Base-by-base conservation (phyloP, 1,284 basidiomycete genomes). In the Abortiporus biennis region DNA sequence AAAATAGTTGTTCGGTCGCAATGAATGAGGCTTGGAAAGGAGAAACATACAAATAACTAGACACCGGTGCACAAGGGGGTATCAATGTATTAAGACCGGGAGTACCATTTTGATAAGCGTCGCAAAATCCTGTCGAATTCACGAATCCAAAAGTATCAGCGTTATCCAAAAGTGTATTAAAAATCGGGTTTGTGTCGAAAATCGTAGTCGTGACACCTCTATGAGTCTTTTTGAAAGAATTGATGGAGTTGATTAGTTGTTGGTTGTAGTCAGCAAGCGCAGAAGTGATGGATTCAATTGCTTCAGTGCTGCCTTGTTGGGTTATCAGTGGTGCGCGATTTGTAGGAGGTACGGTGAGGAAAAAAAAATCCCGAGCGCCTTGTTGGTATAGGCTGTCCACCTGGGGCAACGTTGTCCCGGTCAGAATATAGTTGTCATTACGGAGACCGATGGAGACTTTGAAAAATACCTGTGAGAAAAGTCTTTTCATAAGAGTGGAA, bases 291-390 rank as follows among this genome's bases (percentile, higher is more conserved):
- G 57, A 56, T 0, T 59, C 44, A 19, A 64, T 64, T 11, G 61
- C 59, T 1, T 53, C 45, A 1, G 57, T 42, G n/a, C n/a, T n/a
- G 4, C 78, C 78, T 64, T 78, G 74, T 48, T 67, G 63, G 20
- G 78, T 45, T 44, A 71, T 57, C 11, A 79, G 64, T 1, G 80
- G 80, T 0, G 79, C 68, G 36, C 78, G 71, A 52, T 83, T 67
- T 19, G 70, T 72, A 6, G 79, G 77, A 1, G 80, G 80, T 8
- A 83, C 78, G n/a, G 75, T 80, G 33, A 83, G 62, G 64, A 83
- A 79, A 12, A 82, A 61, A 63, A 82, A 83, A 29, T 73, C 72
- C 15, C 78, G 74, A 24, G 75, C 80, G 24, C 80, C 79, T 33
- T 65, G 56, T 2, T 58, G 37, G 56, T 79, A 75, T 16, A 82